phyloP scores from a whole-genome alignment of 2,329 filamentous ascomycete species.

The Aspergillus sp. region DNA sequence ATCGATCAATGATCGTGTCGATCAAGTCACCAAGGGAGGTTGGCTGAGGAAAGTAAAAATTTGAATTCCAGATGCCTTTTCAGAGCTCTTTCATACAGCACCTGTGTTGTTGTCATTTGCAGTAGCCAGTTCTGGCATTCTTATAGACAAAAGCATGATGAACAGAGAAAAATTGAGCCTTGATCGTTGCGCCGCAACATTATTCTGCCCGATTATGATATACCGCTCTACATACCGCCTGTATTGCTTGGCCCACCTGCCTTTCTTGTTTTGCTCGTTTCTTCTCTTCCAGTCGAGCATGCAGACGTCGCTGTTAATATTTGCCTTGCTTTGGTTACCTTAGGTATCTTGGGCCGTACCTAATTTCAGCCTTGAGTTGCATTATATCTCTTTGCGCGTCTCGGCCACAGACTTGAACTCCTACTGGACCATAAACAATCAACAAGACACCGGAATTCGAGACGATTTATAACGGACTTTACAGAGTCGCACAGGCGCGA shows the following conservation, averaged over 20 bases:
- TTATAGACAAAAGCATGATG: background rate
- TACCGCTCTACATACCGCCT: background rate
- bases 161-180: background rate
- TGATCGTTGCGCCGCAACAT: slow-evolving; percentile 24
- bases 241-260: background rate
- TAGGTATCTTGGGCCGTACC: background rate
- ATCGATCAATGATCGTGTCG: slow-evolving; percentile 12
- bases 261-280: background rate
- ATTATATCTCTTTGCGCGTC: too few species aligned
- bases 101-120: background rate
- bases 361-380: background rate
- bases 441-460: background rate
- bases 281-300: background rate
- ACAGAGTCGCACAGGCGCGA: slow-evolving; percentile 1
- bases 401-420: too few species aligned
- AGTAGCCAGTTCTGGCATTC: background rate
- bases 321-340: background rate
- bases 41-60: background rate
- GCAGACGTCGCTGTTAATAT: background rate
- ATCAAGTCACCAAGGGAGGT: background rate
- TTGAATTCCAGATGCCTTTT: background rate
- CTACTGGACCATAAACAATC: background rate
- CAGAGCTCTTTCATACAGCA: background rate
- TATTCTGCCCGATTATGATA: background rate
- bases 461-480: too few species aligned